phyloP scores from a whole-genome alignment of 2,329 filamentous ascomycete species.

The Apiospora rasikravindrae region DNA sequence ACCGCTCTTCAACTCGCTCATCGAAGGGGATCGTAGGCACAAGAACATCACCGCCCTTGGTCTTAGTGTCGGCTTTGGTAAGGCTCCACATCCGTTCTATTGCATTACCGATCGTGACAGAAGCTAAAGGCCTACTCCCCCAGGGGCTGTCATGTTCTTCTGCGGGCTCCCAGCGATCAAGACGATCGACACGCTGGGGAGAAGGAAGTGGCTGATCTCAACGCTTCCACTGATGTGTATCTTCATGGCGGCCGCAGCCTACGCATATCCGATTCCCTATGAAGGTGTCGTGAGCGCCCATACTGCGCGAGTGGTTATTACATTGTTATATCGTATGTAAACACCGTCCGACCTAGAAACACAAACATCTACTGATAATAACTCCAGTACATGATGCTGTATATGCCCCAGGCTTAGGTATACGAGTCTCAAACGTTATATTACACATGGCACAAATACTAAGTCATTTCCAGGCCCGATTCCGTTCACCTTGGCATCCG shows the following conservation, averaged over 20 bases:
- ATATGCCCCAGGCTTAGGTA: constrained; percentile 46
- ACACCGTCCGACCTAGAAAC: not conserved
- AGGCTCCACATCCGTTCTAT: not conserved
- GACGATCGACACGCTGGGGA: constrained; percentile 47
- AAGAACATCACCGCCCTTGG: constrained; percentile 35
- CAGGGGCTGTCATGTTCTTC: constrained; percentile 48
- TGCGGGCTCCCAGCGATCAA: constrained; percentile 47
- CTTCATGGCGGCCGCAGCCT: constrained; percentile 45
- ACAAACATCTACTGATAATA: not conserved
- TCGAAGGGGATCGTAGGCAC: not conserved
- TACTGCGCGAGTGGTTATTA: constrained; percentile 39
- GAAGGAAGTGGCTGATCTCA: constrained; percentile 48
- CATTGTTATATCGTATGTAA: constrained; percentile 43
- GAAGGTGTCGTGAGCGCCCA: not conserved
- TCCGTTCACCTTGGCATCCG: constrained; percentile 55
- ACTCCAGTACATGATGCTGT: constrained; percentile 44
- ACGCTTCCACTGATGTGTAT: constrained; percentile 51
- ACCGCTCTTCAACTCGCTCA: constrained; percentile 28
- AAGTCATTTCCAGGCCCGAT: constrained; percentile 45
- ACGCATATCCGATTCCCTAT: constrained; percentile 34
- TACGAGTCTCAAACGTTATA: not conserved
- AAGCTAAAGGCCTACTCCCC: not conserved
- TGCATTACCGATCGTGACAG: not conserved
- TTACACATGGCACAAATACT: constrained; percentile 22
- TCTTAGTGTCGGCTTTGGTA: constrained; percentile 40